phyloP scores from a whole-genome alignment of 179 eudicot genomes.

The Pouteria campechiana region DNA sequence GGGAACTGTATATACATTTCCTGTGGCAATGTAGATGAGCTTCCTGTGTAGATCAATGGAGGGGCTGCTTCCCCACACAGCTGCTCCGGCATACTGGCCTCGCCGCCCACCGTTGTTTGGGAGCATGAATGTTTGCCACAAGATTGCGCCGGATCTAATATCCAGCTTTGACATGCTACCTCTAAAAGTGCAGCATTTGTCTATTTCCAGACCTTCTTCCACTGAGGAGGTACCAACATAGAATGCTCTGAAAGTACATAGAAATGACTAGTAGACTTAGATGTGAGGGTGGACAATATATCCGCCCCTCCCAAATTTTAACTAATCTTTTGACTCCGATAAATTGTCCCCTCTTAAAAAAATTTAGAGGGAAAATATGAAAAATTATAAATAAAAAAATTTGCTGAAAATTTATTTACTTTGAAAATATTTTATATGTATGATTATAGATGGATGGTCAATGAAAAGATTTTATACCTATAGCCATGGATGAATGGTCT shows the following conservation, averaged over 20 bases:
- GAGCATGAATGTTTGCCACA: slow-evolving; percentile 57
- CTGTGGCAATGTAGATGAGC: slow-evolving; percentile 48
- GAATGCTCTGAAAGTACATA: slow-evolving; percentile 24
- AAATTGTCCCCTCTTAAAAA: no score
- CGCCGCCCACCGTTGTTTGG: slow-evolving; percentile 43
- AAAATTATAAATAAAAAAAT: no score
- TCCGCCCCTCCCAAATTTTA: no score
- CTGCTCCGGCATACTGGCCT: slow-evolving; percentile 56
- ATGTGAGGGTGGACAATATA: no score
- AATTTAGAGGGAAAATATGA: no score
- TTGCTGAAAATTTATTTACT: no score
- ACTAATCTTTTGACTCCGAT: no score
- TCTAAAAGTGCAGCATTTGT: slow-evolving; percentile 52
- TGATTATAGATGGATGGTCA: no score
- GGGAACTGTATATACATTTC: slow-evolving; percentile 63
- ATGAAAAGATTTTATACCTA: no score
- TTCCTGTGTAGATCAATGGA: slow-evolving; percentile 34
- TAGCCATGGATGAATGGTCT: no score
- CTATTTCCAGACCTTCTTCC: slow-evolving; percentile 29
- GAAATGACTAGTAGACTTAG: no score
- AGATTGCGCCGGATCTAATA: slow-evolving; percentile 25
- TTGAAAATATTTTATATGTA: no score
- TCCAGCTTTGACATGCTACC: slow-evolving; percentile 56
- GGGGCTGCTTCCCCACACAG: slow-evolving; percentile 88
- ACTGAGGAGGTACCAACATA: slow-evolving; percentile 64